Evolutionary conservation across 192 early-diverging fungal species (phyloP).

Genomic region (Entomortierella parvispora): DNA sequence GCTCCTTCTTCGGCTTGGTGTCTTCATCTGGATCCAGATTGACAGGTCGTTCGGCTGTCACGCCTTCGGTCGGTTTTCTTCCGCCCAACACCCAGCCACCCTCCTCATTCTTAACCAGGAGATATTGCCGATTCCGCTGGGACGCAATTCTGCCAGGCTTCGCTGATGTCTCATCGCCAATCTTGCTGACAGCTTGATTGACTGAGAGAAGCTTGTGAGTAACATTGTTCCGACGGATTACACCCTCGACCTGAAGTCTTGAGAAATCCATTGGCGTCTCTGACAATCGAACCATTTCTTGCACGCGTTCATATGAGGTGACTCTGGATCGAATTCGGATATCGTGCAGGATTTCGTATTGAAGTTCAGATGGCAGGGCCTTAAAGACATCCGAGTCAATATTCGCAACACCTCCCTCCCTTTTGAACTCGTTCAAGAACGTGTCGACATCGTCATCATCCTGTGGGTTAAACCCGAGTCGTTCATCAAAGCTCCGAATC

Average conservation of each 20-base stretch:
- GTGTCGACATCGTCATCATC: constrained; percentile 25
- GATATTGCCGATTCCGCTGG: constrained; percentile 83
- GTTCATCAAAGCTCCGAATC: constrained; percentile 51
- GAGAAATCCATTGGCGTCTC: constrained; percentile 89
- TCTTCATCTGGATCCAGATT: constrained; percentile 50
- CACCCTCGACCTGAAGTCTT: constrained; percentile 85
- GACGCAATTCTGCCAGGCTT: constrained; percentile 76
- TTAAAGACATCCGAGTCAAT: constrained; percentile 84
- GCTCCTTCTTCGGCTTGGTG: constrained; percentile 4
- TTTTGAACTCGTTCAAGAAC: constrained; percentile 36
- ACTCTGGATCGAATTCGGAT: constrained; percentile 84
- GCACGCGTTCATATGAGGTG: constrained; percentile 76
- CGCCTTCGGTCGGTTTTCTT: constrained; percentile 12
- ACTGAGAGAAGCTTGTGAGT: constrained; percentile 76
- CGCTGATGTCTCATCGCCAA: constrained; percentile 17
- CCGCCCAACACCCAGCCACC: constrained; percentile 75
- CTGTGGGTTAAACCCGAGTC: constrained; percentile 20
- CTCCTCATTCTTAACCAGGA: constrained; percentile 88
- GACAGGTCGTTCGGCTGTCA: constrained; percentile 37
- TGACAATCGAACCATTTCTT: constrained; percentile 75
- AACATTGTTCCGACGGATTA: constrained; percentile 85
- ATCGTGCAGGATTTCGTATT: constrained; percentile 95
- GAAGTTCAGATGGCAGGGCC: constrained; percentile 79
- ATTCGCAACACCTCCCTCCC: constrained; percentile 64
- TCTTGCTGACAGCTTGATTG: constrained; percentile 54